Base-by-base conservation (phyloP, 2,329 filamentous ascomycete genomes). In the Trematosphaeria pertusa region DNA sequence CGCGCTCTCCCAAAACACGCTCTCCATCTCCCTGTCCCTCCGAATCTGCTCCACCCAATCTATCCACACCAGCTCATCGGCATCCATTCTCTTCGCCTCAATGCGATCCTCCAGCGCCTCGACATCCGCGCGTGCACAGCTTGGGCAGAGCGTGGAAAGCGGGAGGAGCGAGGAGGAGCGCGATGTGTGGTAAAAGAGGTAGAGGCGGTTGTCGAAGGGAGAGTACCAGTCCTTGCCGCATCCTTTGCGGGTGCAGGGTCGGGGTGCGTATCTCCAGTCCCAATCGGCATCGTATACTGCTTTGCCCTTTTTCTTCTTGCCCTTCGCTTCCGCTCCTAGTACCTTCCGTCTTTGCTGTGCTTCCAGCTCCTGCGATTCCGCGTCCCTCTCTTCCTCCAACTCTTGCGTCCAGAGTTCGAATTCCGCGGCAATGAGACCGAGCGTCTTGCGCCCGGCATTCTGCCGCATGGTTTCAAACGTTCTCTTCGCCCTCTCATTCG, bases 381-480 rank as follows among this genome's bases (percentile, higher is more conserved):
- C 56, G 48, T 3, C 33, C 11, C 55, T 28, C n/a, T 59, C 54
- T 4, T 57, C 44, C 7, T 54, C 38, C n/a, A 62, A 56, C 2
- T 37, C 19, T 5, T 56, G 37, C 20, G 62, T 41, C 20, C 54
- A 64, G 5, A 43, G 35, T 9, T 68, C 65, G 26, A 68, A 69
- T 24, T 69, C 67, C 1, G 49, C 49, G 4, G 61, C 62, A 4
- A 70, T 56, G 8, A 43, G 28, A 8, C 61, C 58, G 7, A 70
- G 61, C 3, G 64, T 68, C 41, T 64, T 65, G 21, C 67, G 62
- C 10, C 65, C 64, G 4, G 65, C 65, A n/a, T 61, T 64, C 40
- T 70, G 67, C 12, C 67, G 56, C 50, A 67, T 57, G 7, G 28
- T 17, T 34, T 70, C 67, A 46, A 58, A 67, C 14, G 59, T 54